Evolutionary conservation across 2,329 filamentous ascomycete species (phyloP).

Genomic region (Anisogramma anomala): DNA sequence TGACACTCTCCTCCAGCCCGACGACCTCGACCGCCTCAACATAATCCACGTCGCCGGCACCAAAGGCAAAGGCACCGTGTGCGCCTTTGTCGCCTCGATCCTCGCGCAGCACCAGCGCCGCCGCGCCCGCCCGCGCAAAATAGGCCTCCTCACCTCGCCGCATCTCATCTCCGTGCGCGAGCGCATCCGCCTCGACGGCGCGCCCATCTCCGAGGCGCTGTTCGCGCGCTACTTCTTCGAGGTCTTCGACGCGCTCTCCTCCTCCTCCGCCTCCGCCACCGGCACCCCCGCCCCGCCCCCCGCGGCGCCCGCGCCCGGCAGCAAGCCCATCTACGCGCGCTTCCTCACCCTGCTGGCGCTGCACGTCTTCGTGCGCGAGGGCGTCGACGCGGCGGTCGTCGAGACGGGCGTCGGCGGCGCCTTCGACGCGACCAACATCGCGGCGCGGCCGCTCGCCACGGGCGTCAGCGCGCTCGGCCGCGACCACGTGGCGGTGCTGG

Average conservation of each 20-base stretch:
- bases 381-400: constrained; percentile 54
- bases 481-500: constrained; percentile 73
- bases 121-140: constrained; percentile 23
- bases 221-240: constrained; percentile 77
- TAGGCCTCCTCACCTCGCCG: constrained; percentile 78
- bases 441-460: constrained; percentile 35
- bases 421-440: constrained; percentile 57
- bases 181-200: constrained; percentile 69
- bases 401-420: constrained; percentile 59
- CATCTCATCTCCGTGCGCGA: constrained; percentile 76
- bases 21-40: no score
- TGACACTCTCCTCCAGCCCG: no score
- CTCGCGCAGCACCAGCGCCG: constrained; percentile 35
- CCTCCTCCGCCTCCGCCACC: no score
- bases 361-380: constrained; percentile 67
- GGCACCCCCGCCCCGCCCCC: constrained; percentile 30
- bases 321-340: constrained; percentile 85
- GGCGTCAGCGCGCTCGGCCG: constrained; percentile 57
- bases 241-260: constrained; percentile 56
- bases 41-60: constrained; percentile 82
- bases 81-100: constrained; percentile 71
- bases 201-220: constrained; percentile 52
- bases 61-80: constrained; percentile 87
- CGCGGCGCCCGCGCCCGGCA: constrained; percentile 40
- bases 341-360: constrained; percentile 83